Conservation (phyloP, 2,329 filamentous ascomycete species). For the Alternaria infectoria region DNA sequence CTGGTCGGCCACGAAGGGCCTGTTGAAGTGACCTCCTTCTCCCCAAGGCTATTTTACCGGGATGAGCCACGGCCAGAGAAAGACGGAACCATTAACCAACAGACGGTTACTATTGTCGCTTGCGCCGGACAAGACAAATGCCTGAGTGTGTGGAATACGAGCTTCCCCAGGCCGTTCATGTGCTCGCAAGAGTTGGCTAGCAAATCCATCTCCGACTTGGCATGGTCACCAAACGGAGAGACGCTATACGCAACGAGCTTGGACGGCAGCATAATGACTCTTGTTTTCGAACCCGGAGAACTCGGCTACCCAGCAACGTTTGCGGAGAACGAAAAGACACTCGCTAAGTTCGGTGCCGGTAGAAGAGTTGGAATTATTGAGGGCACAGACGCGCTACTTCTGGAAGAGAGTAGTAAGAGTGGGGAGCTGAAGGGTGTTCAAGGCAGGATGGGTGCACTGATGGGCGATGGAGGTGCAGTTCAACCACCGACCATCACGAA, state of each 20-base stretch:
- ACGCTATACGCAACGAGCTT: conserved; percentile 85
- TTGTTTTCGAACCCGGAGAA: conserved; percentile 84
- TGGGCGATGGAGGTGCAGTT: conserved; percentile 73
- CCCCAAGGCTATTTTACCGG: conserved; percentile 82
- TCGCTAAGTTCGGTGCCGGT: conserved; percentile 91
- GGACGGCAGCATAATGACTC: conserved; percentile 84
- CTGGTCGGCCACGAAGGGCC: conserved; percentile 96
- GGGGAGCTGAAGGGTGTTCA: conserved; percentile 89
- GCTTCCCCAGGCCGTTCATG: conserved; percentile 86
- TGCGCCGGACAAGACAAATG: conserved; percentile 97
- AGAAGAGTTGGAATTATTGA: conserved; percentile 91
- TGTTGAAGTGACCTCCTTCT: conserved; percentile 96
- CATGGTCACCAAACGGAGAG: conserved; percentile 92
- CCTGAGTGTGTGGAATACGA: conserved; percentile 96
- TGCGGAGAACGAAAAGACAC: conserved; percentile 88
- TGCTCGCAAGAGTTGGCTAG: conserved; percentile 86
- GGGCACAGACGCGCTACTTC: conserved; percentile 82
- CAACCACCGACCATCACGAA: conserved; percentile 62
- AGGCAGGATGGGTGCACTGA: conserved; percentile 96
- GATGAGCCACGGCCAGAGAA: conserved; percentile 65
- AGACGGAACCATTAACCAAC: conserved; percentile 52
- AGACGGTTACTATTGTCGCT: conserved; percentile 88
- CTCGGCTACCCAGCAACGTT: conserved; percentile 85
- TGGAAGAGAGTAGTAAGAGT: conserved; percentile 92
- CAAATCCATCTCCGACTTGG: conserved; percentile 92